Percentiles rank a stretch among this genome's conserved stretches.
phyloP scores from a whole-genome alignment of 208 protist species.

The Trypanosoma caninum region DNA sequence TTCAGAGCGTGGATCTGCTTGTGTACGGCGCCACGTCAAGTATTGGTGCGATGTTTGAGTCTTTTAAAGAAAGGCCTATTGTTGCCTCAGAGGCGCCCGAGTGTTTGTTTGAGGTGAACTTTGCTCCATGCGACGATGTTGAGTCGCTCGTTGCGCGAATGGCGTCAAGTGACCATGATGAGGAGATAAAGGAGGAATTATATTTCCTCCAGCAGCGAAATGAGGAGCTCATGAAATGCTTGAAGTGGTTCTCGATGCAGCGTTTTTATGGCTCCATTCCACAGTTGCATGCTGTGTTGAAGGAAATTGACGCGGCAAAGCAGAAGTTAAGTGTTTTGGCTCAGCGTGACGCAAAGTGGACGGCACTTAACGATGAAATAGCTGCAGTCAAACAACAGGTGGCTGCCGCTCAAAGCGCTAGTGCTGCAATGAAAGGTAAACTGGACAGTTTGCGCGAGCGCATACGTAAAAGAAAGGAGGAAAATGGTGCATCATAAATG shows the following conservation, averaged over 20 bases:
- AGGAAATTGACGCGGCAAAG: slow-evolving; percentile 15
- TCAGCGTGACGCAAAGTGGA: slow-evolving; percentile 29
- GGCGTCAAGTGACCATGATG: slow-evolving; percentile 8
- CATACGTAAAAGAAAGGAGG: not conserved
- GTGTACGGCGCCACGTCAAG: slow-evolving; percentile 10
- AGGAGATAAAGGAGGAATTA: slow-evolving; percentile 26
- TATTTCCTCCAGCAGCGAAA: slow-evolving; percentile 1
- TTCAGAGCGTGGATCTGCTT: slow-evolving; percentile 2
- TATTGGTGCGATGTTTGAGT: not conserved
- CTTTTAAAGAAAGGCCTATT: not conserved
- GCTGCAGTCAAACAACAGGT: slow-evolving; percentile 1
- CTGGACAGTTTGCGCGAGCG: slow-evolving; percentile 3
- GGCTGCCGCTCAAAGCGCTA: slow-evolving; percentile 14
- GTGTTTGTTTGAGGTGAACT: not conserved
- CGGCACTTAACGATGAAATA: slow-evolving; percentile 18
- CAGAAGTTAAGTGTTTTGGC: slow-evolving; percentile 17
- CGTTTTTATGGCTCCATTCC: slow-evolving; percentile 18
- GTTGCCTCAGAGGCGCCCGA: not conserved
- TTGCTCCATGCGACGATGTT: not conserved
- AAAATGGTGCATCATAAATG: not conserved
- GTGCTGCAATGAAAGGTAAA: slow-evolving; percentile 7
- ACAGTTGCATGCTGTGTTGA: slow-evolving; percentile 25
- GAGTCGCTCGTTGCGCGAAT: not conserved
- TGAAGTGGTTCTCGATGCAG: slow-evolving; percentile 26
- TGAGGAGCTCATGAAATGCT: slow-evolving; percentile 20